These are phyloP conservation scores for Calonectria montana DNA, from an alignment of 2,329 filamentous ascomycete species.

Conservation along the genomic window DNA sequence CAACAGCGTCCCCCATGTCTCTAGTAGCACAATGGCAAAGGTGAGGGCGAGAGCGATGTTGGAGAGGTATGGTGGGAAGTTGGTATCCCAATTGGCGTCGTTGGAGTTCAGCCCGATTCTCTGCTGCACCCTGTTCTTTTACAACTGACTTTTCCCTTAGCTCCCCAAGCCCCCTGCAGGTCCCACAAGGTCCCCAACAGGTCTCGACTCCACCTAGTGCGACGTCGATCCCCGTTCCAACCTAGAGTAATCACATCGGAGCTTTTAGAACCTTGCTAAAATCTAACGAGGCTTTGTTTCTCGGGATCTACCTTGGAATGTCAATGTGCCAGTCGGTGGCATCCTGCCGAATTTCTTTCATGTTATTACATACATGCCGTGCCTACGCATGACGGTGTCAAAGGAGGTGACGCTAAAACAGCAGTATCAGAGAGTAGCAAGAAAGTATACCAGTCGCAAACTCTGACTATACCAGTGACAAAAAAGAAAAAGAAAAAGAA, in stretches of 20 bases:
- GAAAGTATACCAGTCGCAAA: no score
- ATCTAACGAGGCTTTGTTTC: no score
- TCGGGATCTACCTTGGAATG: not conserved
- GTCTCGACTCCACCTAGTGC: not conserved
- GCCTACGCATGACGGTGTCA: not conserved
- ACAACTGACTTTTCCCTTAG: not conserved
- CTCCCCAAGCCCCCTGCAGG: not conserved
- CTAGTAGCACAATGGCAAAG: not conserved
- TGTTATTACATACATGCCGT: not conserved
- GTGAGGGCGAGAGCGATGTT: not conserved
- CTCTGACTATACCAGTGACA: no score
- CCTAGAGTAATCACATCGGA: not conserved
- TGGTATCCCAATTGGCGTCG: not conserved
- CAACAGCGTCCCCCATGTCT: constrained; percentile 30
- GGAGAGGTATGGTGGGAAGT: not conserved
- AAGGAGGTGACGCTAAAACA: no score
- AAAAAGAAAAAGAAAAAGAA: no score
- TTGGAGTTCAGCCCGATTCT: not conserved
- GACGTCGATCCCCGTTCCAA: not conserved
- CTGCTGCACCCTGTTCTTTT: not conserved
- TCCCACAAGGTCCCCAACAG: not conserved
- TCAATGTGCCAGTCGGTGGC: not conserved
- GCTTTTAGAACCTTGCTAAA: not conserved
- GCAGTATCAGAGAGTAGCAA: no score
- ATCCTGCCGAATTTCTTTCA: not conserved